Percentiles rank a stretch among this genome's conserved stretches.
These are phyloP conservation scores for Kodamaea derodonti DNA, from an alignment of 1,139 yeast genomes.

Conservation along the genomic window DNA sequence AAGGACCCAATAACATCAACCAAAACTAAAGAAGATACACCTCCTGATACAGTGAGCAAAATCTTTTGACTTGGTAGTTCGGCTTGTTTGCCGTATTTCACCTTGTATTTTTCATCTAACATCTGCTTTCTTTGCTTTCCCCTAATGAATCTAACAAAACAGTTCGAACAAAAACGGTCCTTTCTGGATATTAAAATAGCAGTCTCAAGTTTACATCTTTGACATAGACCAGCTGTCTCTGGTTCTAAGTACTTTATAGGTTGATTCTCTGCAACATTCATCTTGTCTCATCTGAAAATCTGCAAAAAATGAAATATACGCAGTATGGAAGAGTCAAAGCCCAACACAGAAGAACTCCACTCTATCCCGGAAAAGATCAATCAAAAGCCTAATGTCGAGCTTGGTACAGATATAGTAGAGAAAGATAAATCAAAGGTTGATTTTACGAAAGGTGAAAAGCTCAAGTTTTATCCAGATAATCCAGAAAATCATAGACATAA, in stretches of 20 bases:
- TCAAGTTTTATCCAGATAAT: slow-evolving; percentile 79
- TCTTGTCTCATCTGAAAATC: slow-evolving; percentile 1
- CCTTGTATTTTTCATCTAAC: slow-evolving; percentile 66
- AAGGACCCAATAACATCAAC: slow-evolving; percentile 63
- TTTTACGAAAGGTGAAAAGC: slow-evolving; percentile 57
- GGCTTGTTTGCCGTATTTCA: slow-evolving; percentile 45
- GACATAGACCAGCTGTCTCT: slow-evolving; percentile 19
- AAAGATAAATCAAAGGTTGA: slow-evolving; percentile 49
- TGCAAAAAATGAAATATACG: not conserved
- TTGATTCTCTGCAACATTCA: slow-evolving; percentile 8
- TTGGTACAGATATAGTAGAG: slow-evolving; percentile 26
- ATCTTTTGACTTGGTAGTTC: slow-evolving; percentile 39
- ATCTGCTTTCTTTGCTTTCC: slow-evolving; percentile 79
- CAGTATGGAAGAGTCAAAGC: not conserved
- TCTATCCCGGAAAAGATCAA: not conserved
- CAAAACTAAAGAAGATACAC: slow-evolving; percentile 62
- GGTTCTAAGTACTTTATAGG: slow-evolving; percentile 19
- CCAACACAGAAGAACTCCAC: not conserved
- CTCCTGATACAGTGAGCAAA: slow-evolving; percentile 62
- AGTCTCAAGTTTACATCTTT: slow-evolving; percentile 48
- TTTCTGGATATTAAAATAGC: slow-evolving; percentile 59
- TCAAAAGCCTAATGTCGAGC: slow-evolving; percentile 1
- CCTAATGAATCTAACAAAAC: slow-evolving; percentile 69
- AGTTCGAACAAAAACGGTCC: slow-evolving; percentile 65
- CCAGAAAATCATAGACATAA: slow-evolving; percentile 63